Conservation (phyloP, 352 stramenopile species). For the Globisporangium takayamanum region DNA sequence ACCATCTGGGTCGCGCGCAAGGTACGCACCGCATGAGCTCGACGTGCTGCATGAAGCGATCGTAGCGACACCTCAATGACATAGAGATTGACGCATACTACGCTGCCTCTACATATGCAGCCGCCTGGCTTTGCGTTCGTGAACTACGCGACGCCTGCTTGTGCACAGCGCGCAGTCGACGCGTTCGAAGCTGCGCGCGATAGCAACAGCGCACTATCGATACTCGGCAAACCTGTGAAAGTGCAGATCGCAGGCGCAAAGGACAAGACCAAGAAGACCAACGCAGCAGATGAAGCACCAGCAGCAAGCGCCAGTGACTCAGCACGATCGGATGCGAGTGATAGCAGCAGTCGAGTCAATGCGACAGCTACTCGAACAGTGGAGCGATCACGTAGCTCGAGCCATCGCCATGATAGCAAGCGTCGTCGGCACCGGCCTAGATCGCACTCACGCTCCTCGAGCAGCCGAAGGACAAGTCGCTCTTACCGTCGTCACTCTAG, state of each 20-base stretch:
- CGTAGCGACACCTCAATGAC: background rate
- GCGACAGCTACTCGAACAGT: background rate
- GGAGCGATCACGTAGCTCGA: background rate
- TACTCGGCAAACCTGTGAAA: constrained; percentile 67
- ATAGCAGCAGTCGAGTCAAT: background rate
- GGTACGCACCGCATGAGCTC: constrained; percentile 6
- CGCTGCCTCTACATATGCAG: constrained; percentile 16
- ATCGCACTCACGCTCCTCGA: background rate
- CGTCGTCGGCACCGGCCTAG: background rate
- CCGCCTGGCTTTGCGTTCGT: constrained; percentile 82
- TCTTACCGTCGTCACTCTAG: too few relatives aligned
- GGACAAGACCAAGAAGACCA: constrained; percentile 5
- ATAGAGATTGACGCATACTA: background rate
- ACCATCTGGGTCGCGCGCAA: constrained; percentile 71
- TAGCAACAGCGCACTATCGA: constrained; percentile 32
- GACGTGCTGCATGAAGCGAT: background rate
- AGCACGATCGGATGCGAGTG: background rate
- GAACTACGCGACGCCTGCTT: constrained; percentile 36
- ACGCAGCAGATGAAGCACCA: background rate
- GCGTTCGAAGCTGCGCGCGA: constrained; percentile 16
- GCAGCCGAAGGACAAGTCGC: background rate
- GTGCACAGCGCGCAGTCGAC: constrained; percentile 44
- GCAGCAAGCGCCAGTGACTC: background rate
- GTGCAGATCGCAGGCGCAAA: constrained; percentile 62
- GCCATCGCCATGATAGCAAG: background rate